A percentile compares a stretch with the other conserved stretches of the same genome.
Evolutionary conservation across 192 early-diverging fungal genomes (phyloP).

Genomic region (Backusella tarrabulga): DNA sequence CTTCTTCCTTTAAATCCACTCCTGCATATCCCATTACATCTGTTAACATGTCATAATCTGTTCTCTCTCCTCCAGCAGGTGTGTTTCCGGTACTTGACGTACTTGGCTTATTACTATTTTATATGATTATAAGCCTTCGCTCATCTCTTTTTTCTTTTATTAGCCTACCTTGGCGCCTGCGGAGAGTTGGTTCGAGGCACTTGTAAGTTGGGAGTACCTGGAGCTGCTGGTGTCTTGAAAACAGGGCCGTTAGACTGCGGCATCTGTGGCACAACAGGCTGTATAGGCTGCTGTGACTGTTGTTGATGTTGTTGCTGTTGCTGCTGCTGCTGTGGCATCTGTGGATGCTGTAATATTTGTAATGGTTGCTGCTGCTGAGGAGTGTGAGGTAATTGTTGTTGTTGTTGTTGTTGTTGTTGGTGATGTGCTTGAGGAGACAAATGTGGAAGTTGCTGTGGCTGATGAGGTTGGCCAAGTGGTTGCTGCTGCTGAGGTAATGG

Average conservation of each 20-base stretch:
- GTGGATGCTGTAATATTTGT: neutral
- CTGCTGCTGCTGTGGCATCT: neutral
- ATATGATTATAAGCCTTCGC: neutral
- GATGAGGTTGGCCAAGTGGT: neutral
- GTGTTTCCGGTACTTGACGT: slow-evolving; percentile 16
- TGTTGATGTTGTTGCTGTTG: slow-evolving; percentile 7
- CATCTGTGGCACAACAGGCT: neutral
- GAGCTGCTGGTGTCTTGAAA: slow-evolving; percentile 21
- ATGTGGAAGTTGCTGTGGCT: neutral
- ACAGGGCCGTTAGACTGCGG: neutral
- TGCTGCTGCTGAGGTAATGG: neutral
- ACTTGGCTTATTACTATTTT: slow-evolving; percentile 10
- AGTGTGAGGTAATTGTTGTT: neutral
- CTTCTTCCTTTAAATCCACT: slow-evolving; percentile 63
- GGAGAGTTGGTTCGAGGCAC: slow-evolving; percentile 19
- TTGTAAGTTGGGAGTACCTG: slow-evolving; percentile 32
- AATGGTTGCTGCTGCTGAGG: neutral
- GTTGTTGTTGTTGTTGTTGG: slow-evolving; percentile 7
- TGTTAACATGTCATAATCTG: slow-evolving; percentile 57
- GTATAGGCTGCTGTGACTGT: neutral
- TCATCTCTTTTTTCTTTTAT: neutral
- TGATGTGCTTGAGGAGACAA: neutral
- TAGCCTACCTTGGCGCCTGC: neutral
- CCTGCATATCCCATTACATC: slow-evolving; percentile 81
- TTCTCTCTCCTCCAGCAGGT: slow-evolving; percentile 27